phyloP scores from a whole-genome alignment of 495 filamentous ascomycete species.

The Penicillium coffeae region DNA sequence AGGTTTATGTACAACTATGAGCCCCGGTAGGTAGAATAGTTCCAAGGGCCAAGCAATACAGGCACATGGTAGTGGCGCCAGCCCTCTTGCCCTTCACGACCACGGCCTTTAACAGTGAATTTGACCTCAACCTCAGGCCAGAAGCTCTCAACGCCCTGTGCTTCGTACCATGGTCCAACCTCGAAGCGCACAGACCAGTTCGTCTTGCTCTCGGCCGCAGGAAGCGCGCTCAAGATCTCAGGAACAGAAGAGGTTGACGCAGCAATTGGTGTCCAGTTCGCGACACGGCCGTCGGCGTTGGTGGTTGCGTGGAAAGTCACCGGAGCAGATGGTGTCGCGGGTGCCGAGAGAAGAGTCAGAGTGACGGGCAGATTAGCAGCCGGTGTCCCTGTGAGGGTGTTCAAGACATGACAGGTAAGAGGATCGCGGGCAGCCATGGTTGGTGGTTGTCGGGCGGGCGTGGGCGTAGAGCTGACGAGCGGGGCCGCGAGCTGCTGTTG shows the following conservation, averaged over 20 bases:
- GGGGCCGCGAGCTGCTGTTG: constrained; percentile 31
- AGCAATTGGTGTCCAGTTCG: constrained; percentile 63
- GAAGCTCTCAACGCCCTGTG: constrained; percentile 67
- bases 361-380: constrained; percentile 54
- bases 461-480: constrained; percentile 13
- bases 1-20: constrained; percentile 23
- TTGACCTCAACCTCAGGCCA: constrained; percentile 87
- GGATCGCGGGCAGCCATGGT: constrained; percentile 53
- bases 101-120: constrained; percentile 65
- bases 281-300: constrained; percentile 82
- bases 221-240: constrained; percentile 42
- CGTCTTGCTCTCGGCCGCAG: constrained; percentile 39
- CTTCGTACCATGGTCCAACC: constrained; percentile 71
- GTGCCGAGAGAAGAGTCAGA: constrained; percentile 45
- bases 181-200: constrained; percentile 76
- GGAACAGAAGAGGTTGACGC: constrained; percentile 45
- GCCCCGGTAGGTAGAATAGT: constrained; percentile 91
- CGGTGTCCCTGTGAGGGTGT: constrained; percentile 63
- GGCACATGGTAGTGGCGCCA: constrained; percentile 91
- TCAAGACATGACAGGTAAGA: constrained; percentile 75
- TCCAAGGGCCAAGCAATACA: constrained; percentile 81
- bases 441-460: constrained; percentile 18
- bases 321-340: constrained; percentile 26
- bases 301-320: constrained; percentile 63
- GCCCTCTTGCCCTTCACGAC: constrained; percentile 53